Base-by-base conservation (phyloP, 805 yeast genomes). In the Ogataea naganishii region DNA sequence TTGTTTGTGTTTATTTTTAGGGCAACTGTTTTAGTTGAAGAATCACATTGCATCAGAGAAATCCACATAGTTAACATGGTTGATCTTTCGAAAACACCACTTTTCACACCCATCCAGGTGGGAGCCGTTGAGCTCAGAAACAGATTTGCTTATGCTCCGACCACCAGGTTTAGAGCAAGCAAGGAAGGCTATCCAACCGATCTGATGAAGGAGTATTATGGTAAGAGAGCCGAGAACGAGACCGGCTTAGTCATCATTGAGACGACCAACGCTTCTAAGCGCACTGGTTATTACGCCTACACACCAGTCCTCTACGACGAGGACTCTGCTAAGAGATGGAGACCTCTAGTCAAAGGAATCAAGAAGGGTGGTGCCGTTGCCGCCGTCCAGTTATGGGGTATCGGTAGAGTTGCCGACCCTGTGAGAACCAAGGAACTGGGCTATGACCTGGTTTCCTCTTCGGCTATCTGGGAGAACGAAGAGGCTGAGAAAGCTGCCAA, bases 271-370 rank as follows among this genome's bases (percentile, higher is more conserved):
- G 60, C 59, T 15, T 52, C 68, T 5, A 5, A 14, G 6, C 8
- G 6, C 6, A 14, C 10, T 12, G 23, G 23, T 19, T 9, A n/a
- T 20, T 61, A 56, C 35, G 50, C 47, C n/a, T 35, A 49, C 18
- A 66, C 56, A 3, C 77, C 80, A 15, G 74, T 74, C 41, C 61
- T 75, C 29, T 64, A 60, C 53, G 61, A 54, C 17, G 62, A 64
- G 5, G 51, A 56, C 18, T 81, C 75, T 40, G 56, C 59, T 12
- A 44, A 41, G 13, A 64, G 61, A 4, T 75, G 80, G 77, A 61
- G 58, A 37, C 51, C 57, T 35, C 58, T 75, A 36, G 61, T 60
- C 30, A 62, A 65, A 23, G 56, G 51, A 21, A 66, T 75, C 26
- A 83, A 76, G 42, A 57, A 49, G 10, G 65, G 73, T 34, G 62